phyloP scores from a whole-genome alignment of 2,329 filamentous ascomycete genomes.

The Colletotrichum tamarilloi region DNA sequence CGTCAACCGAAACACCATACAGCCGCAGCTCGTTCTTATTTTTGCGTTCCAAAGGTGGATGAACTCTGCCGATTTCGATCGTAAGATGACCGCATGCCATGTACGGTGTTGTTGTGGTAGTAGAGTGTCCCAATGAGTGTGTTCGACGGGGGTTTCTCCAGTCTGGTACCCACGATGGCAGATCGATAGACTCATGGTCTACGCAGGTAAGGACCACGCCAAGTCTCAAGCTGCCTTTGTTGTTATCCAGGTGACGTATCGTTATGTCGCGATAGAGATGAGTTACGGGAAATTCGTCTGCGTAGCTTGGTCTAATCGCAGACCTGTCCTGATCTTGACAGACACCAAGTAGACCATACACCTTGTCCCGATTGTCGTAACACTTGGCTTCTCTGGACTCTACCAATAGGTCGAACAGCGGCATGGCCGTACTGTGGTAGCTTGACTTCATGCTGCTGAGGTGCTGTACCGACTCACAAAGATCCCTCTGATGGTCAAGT shows the following conservation, averaged over 20 bases:
- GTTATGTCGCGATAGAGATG: not conserved
- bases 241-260: not conserved
- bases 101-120: not conserved
- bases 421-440: not conserved
- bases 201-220: not conserved
- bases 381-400: not conserved
- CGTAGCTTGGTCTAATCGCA: slow-evolving; percentile 5
- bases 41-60: not conserved
- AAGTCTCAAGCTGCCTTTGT: not conserved
- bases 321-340: not conserved
- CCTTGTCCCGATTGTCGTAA: slow-evolving; percentile 18
- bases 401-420: not conserved
- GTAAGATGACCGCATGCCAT: not conserved
- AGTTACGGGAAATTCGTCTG: not conserved
- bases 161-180: slow-evolving; percentile 32
- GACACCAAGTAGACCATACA: slow-evolving; percentile 21
- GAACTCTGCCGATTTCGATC: not conserved
- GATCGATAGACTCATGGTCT: slow-evolving; percentile 6
- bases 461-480: slow-evolving; percentile 3
- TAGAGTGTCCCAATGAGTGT: not conserved
- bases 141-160: slow-evolving; percentile 18
- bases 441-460: slow-evolving; percentile 2
- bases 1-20: not conserved
- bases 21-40: not conserved
- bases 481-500: not conserved